Base-by-base conservation (phyloP, 805 yeast genomes). In the Grigorovia jiainica region DNA sequence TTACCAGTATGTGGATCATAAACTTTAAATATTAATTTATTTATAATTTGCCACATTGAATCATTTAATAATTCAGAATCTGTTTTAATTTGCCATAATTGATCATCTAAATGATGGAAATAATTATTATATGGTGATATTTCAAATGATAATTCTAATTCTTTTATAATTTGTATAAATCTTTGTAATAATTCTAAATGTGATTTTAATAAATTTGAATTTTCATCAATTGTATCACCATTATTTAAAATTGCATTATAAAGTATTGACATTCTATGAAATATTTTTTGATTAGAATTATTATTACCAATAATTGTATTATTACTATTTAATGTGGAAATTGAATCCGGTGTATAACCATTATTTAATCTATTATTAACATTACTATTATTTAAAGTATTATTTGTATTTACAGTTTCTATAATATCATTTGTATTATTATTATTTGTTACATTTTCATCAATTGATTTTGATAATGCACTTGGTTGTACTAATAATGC, bases 121-220 rank as follows among this genome's bases (percentile, higher is more conserved):
- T 55, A 60, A 36, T 49, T 53, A 13, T 51, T 44, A 42, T 60
- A 59, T 13, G 65, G 65, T 25, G 58, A 51, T 1, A 50, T 51
- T 19, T 55, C 60, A 43, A 44, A 53, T 38, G 60, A 55, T 36
- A 60, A 44, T 31, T 54, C 56, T 35, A 61, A 39, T 44, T 61
- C 65, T 42, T 57, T 58, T n/a, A 60, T 47, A 9, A 60, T 60
- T 45, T 60, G 65, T 39, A 53, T 56, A 38, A 61, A 60, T 24
- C 63, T 46, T 45, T 61, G 64, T 41, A 49, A 60, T 33, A 61
- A 43, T 42, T 61, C 65, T 15, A 61, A 58, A 11, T 61, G 51
- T 1, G 61, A 57, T 40, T 61, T 61, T 10, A 63, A 61, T 13
- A 62, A 54, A 7, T 20, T 18, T 1, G 61, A 54, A 3, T 62